These are phyloP conservation scores for Lodderomyces orthopsilosis DNA, from an alignment of 1,139 yeast genomes.

Conservation along the genomic window DNA sequence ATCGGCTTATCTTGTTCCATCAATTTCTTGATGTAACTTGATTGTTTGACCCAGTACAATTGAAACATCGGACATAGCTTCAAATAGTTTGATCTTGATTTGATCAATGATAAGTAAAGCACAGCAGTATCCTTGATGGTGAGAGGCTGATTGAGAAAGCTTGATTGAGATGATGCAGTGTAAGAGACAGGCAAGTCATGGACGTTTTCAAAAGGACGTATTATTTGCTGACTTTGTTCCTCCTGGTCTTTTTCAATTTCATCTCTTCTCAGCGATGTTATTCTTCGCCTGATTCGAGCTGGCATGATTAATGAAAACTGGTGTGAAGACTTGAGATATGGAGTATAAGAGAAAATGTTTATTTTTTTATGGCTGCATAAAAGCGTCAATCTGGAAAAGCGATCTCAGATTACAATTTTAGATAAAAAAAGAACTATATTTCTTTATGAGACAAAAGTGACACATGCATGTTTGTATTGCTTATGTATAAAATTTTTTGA, in stretches of 20 bases:
- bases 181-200: slow-evolving; percentile 71
- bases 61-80: slow-evolving; percentile 69
- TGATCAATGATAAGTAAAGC: slow-evolving; percentile 65
- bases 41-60: slow-evolving; percentile 73
- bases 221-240: slow-evolving; percentile 40
- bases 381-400: too few species aligned
- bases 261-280: slow-evolving; percentile 46
- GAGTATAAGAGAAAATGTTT: too few species aligned
- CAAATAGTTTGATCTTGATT: slow-evolving; percentile 73
- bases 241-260: slow-evolving; percentile 47
- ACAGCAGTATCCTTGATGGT: slow-evolving; percentile 73
- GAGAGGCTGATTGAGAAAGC: slow-evolving; percentile 59
- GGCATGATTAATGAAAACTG: slow-evolving; percentile 25
- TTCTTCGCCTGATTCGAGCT: slow-evolving; percentile 46
- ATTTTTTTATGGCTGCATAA: too few species aligned
- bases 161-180: slow-evolving; percentile 58
- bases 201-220: slow-evolving; percentile 65
- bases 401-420: too few species aligned
- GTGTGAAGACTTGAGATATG: not conserved
- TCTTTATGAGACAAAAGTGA: too few species aligned
- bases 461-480: too few species aligned
- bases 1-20: slow-evolving; percentile 33
- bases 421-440: too few species aligned
- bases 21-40: slow-evolving; percentile 44
- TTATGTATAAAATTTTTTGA: too few species aligned